Percentiles rank a stretch among this genome's conserved stretches.
phyloP scores from a whole-genome alignment of 768 basidiomycete species.

The Strobilomyces echinocephalus region DNA sequence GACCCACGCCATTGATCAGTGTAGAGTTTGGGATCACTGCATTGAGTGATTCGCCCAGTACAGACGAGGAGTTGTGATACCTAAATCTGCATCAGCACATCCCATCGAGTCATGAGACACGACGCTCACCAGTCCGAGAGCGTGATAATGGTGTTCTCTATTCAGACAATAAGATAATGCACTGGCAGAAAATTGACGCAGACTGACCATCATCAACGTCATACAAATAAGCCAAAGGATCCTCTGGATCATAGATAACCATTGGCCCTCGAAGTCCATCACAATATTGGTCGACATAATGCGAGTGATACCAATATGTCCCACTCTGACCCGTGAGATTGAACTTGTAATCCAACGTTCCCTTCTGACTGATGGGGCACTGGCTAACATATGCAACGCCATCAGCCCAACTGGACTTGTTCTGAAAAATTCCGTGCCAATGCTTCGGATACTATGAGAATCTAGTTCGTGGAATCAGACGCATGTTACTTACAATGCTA shows the following conservation, averaged over 20 bases:
- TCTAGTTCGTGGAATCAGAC: not conserved
- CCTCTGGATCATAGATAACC: slow-evolving; percentile 13
- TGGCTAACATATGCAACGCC: not conserved
- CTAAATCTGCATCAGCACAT: not conserved
- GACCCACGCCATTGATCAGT: slow-evolving; percentile 1
- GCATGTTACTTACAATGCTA: slow-evolving; percentile 26
- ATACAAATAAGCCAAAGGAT: slow-evolving; percentile 36
- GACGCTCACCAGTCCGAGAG: slow-evolving; percentile 4
- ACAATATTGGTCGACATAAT: not conserved
- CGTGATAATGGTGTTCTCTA: slow-evolving; percentile 34
- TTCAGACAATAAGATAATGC: not conserved
- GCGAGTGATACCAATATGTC: slow-evolving; percentile 41
- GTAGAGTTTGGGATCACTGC: not conserved
- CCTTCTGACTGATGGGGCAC: slow-evolving; percentile 14
- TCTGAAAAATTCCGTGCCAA: slow-evolving; percentile 3
- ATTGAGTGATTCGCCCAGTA: not conserved
- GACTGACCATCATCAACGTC: slow-evolving; percentile 39
- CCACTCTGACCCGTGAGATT: slow-evolving; percentile 20
- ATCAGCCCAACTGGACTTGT: slow-evolving; percentile 2
- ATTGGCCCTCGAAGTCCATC: slow-evolving; percentile 25
- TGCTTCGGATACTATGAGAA: slow-evolving; percentile 6
- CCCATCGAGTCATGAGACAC: not conserved
- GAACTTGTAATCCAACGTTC: slow-evolving; percentile 37
- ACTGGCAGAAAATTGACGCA: not conserved
- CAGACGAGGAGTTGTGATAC: not conserved